These are phyloP conservation scores for Ajuga reptans DNA, from an alignment of 305 asterid species.

Conservation along the genomic window DNA sequence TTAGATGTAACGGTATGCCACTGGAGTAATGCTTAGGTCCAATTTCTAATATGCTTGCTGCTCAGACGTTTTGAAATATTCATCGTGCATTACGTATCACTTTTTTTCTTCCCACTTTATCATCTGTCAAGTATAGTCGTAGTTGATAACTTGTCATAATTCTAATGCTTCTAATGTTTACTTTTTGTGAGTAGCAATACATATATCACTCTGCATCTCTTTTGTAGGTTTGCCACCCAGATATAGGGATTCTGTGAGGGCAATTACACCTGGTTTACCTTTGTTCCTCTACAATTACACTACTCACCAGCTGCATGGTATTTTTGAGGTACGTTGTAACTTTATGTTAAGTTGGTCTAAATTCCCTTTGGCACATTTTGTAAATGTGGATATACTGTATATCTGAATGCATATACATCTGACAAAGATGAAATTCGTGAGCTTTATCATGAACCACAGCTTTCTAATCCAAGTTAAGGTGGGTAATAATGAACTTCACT, in stretches of 20 bases:
- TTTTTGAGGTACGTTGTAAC: constrained; percentile 56
- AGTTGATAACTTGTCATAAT: too few species aligned
- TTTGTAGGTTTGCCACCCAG: constrained; percentile 86
- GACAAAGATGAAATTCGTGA: neutral
- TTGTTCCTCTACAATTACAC: constrained; percentile 90
- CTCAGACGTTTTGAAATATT: neutral
- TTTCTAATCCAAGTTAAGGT: neutral
- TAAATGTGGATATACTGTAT: neutral
- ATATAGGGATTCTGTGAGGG: constrained; percentile 90
- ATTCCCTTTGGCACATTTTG: neutral
- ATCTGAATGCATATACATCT: neutral
- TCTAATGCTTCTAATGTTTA: too few species aligned
- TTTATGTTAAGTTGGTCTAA: neutral
- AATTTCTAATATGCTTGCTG: too few species aligned
- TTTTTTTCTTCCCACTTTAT: too few species aligned
- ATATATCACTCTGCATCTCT: neutral
- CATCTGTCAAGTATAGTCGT: too few species aligned
- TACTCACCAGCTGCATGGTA: constrained; percentile 93
- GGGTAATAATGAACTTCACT: neutral
- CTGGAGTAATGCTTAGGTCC: neutral
- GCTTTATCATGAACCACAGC: neutral
- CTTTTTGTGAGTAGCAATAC: neutral
- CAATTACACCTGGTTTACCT: constrained; percentile 94
- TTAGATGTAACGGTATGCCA: too few species aligned
- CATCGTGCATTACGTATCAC: too few species aligned